Evolutionary conservation across 1,284 basidiomycete genomes (phyloP).

Genomic region (Austroboletus niveus): DNA sequence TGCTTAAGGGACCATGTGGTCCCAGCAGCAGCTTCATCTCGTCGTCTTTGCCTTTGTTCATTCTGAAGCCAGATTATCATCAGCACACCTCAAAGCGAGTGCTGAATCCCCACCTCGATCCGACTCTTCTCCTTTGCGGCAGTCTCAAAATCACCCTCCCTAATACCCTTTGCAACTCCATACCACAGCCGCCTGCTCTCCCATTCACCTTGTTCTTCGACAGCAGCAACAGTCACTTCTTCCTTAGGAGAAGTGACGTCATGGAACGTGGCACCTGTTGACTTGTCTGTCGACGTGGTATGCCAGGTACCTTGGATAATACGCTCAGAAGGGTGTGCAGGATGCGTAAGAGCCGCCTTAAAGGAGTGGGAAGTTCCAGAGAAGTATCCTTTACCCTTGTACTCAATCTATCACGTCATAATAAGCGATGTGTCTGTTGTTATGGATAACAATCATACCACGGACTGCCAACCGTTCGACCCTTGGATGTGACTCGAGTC

Average conservation of each 20-base stretch:
- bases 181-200: conserved; percentile 90
- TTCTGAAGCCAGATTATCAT: conserved; percentile 51
- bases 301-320: conserved; percentile 91
- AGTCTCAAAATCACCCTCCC: conserved; percentile 88
- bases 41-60: conserved; percentile 86
- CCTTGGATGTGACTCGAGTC: conserved; percentile 85
- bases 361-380: conserved; percentile 91
- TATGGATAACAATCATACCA: conserved; percentile 37
- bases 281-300: conserved; percentile 56
- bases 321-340: conserved; percentile 36
- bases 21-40: conserved; percentile 76
- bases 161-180: conserved; percentile 87
- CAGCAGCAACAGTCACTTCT: conserved; percentile 64
- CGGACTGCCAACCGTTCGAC: conserved; percentile 68
- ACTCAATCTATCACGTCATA: conserved; percentile 61
- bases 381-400: conserved; percentile 96
- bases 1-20: conserved; percentile 77
- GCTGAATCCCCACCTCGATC: conserved; percentile 70
- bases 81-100: not conserved
- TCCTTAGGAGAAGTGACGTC: conserved; percentile 65
- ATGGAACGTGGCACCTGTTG: conserved; percentile 51
- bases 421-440: conserved; percentile 2
- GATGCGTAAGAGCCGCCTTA: conserved; percentile 72
- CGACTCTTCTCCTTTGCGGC: conserved; percentile 87
- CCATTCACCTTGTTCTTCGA: conserved; percentile 73